Conservation (phyloP, 169 alveolate species). For the Plasmodium adleri region DNA sequence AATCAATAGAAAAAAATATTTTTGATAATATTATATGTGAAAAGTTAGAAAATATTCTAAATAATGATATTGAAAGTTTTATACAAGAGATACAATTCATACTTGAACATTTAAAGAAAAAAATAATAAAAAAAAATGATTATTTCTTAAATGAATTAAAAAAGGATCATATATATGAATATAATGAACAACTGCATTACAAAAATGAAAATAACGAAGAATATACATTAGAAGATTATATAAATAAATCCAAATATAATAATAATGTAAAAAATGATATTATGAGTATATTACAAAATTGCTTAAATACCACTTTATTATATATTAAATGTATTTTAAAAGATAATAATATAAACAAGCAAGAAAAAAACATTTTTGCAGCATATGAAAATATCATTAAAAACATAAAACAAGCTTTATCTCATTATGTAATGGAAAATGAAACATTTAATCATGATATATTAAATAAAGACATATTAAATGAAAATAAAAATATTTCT, state of each 20-base stretch:
- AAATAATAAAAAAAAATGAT: slow-evolving; percentile 49
- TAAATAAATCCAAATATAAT: not conserved
- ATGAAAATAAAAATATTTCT: not conserved
- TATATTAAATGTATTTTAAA: slow-evolving; percentile 56
- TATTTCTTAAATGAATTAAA: slow-evolving; percentile 33
- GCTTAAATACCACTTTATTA: slow-evolving; percentile 50
- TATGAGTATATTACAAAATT: slow-evolving; percentile 54
- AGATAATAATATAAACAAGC: slow-evolving; percentile 16
- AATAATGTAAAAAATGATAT: slow-evolving; percentile 29
- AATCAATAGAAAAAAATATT: not conserved
- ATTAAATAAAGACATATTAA: slow-evolving; percentile 1
- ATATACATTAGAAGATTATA: not conserved
- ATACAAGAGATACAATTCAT: slow-evolving; percentile 51
- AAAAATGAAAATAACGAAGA: slow-evolving; percentile 13
- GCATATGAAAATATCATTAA: slow-evolving; percentile 44
- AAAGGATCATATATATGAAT: slow-evolving; percentile 15
- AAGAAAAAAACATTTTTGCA: slow-evolving; percentile 48
- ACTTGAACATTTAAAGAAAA: slow-evolving; percentile 51
- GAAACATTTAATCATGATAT: not conserved
- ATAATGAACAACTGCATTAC: not conserved
- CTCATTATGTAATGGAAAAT: slow-evolving; percentile 12
- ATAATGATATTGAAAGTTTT: slow-evolving; percentile 53
- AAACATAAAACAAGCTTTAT: slow-evolving; percentile 57
- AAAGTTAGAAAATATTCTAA: slow-evolving; percentile 29
- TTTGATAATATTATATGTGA: slow-evolving; percentile 45